Conservation (phyloP, 176 grass and related monocot species). For the Aegilops longissima region DNA sequence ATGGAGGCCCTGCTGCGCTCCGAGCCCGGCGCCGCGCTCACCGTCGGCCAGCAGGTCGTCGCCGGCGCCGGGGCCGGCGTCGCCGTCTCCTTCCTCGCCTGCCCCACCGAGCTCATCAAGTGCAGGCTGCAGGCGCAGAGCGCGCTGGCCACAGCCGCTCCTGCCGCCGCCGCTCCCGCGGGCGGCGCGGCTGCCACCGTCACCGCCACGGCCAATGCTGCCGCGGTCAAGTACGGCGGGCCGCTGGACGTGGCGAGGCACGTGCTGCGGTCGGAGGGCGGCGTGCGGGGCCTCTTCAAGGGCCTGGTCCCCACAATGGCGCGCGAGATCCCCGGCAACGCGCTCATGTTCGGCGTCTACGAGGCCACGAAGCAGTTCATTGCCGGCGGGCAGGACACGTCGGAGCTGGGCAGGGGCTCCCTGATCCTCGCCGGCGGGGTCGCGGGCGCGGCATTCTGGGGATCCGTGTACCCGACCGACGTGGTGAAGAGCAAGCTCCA, state of each 20-base stretch:
- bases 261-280: conserved; percentile 62
- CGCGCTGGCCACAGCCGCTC: conserved; percentile 28
- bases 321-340: conserved; percentile 81
- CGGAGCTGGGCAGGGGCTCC: conserved; percentile 54
- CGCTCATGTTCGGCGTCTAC: conserved; percentile 78
- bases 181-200: background rate
- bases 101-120: conserved; percentile 85
- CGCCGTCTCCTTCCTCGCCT: conserved; percentile 77
- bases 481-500: conserved; percentile 83
- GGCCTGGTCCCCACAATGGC: conserved; percentile 63
- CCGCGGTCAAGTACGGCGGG: conserved; percentile 61
- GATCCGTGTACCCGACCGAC: conserved; percentile 71
- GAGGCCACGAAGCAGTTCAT: conserved; percentile 61
- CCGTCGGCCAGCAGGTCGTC: conserved; percentile 61
- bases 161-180: background rate
- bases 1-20: conserved; percentile 69
- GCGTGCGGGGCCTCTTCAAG: conserved; percentile 61
- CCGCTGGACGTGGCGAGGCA: conserved; percentile 80
- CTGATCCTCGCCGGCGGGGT: conserved; percentile 65
- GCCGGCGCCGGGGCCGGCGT: conserved; percentile 76
- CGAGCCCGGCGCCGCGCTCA: conserved; percentile 50
- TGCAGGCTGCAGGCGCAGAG: conserved; percentile 93
- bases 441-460: conserved; percentile 74
- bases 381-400: conserved; percentile 62
- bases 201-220: background rate